Conservation (phyloP, 1,284 basidiomycete species). For the Rhodotorula mucilaginosa region DNA sequence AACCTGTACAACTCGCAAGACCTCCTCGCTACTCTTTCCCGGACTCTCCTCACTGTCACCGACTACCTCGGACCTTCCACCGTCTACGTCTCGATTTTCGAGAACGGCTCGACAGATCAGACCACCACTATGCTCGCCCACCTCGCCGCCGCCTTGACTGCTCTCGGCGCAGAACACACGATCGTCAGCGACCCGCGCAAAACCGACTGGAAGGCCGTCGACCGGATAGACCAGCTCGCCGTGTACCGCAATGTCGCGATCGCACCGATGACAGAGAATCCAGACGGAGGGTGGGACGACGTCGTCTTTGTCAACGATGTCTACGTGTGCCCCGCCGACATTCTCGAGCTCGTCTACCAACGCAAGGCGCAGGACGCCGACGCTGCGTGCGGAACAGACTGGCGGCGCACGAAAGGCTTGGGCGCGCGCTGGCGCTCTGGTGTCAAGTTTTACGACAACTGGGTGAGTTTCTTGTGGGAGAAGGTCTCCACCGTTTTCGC, state of each 20-base stretch:
- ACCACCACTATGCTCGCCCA: slow-evolving; percentile 37
- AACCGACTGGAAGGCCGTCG: slow-evolving; percentile 36
- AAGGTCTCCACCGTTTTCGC: background rate
- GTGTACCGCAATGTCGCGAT: slow-evolving; percentile 52
- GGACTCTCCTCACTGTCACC: slow-evolving; percentile 37
- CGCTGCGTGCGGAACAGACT: slow-evolving; percentile 54
- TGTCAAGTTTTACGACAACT: slow-evolving; percentile 53
- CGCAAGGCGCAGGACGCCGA: slow-evolving; percentile 50
- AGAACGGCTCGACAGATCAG: slow-evolving; percentile 45
- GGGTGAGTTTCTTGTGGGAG: slow-evolving; percentile 47
- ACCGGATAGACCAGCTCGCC: slow-evolving; percentile 49
- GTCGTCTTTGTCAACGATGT: slow-evolving; percentile 54
- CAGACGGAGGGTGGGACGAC: slow-evolving; percentile 45
- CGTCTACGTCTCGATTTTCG: slow-evolving; percentile 44
- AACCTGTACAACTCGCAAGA: slow-evolving; percentile 42
- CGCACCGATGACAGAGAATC: slow-evolving; percentile 41
- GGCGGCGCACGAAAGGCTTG: slow-evolving; percentile 16
- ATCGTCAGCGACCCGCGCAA: slow-evolving; percentile 27
- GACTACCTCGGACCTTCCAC: slow-evolving; percentile 38
- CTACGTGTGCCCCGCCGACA: slow-evolving; percentile 50
- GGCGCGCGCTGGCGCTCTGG: slow-evolving; percentile 27
- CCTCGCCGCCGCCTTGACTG: slow-evolving; percentile 29
- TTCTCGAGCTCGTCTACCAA: slow-evolving; percentile 52
- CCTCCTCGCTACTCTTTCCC: slow-evolving; percentile 44
- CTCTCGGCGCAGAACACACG: slow-evolving; percentile 21